Evolutionary conservation across 805 yeast species (phyloP), one percentile per base, ranked within the genome.

Genomic region (Jamesozyma spencerorum): DNA sequence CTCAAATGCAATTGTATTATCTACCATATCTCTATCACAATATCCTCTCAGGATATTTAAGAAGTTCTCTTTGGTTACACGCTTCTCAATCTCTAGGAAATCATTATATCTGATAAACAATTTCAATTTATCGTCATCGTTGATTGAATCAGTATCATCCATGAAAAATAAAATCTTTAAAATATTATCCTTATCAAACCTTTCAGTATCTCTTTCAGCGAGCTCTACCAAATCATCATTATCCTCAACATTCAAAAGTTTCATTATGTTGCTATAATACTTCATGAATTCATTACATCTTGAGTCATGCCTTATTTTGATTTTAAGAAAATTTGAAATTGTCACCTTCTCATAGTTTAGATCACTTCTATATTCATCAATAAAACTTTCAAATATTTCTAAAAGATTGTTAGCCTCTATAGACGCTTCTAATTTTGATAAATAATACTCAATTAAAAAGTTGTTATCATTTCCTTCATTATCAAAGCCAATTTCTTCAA

Each of bases 381-480:
- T 35, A 26, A 48, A 45, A 7, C 34, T 28, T 2, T 41, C 48
- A 27, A 58, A 38, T 2, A 24, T 8, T 6, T 45, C 46, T 55
- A 53, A 50, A 10, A 60, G 30, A 7, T 47, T 37, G 4, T 40
- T 40, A 0, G 36, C 37, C 13, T 47, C 42, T 17, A 58, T 44
- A 3, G 37, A 32, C 18, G 48, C 53, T 33, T 48, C 49, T 11
- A 60, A 29, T 15, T 50, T 47, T 3, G 51, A 46, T 22, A 51
- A 36, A 40, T 60, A 60, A 39, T 50, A 57, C 12, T 51, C 46
- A 2, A 51, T 18, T 27, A 60, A 38, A 40, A 57, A 58, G 24
- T 47, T 47, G 26, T 40, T 48, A 35, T 60, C 62, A n/a, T 44
- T 36, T 11, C 38, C 24, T 28, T 48, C 13, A 5, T 29, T 20